Percentiles rank a stretch among this genome's conserved stretches.
phyloP scores from a whole-genome alignment of 164 flowering plant species.

The Piper longum region DNA sequence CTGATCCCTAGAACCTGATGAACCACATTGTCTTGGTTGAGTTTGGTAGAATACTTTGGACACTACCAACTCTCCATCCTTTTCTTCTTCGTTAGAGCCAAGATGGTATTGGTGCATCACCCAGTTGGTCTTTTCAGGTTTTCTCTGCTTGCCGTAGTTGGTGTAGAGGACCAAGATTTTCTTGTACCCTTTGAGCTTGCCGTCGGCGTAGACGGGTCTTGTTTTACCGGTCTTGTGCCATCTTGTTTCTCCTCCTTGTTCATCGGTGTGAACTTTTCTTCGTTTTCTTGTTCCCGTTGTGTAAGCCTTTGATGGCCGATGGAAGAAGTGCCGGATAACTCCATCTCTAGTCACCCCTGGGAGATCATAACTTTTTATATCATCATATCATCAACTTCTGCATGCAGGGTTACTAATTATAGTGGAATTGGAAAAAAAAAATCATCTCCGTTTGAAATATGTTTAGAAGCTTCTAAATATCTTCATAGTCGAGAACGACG shows the following conservation, averaged over 20 bases:
- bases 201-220: constrained; percentile 39
- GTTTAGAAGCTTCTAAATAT: too few species aligned
- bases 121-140: constrained; percentile 94
- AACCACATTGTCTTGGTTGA: constrained; percentile 76
- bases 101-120: constrained; percentile 96
- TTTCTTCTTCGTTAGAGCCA: constrained; percentile 79
- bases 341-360: constrained; percentile 83
- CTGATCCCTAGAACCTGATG: constrained; percentile 15
- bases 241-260: constrained; percentile 75
- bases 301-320: constrained; percentile 91
- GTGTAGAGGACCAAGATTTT: constrained; percentile 89
- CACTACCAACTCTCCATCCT: constrained; percentile 79
- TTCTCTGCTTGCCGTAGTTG: constrained; percentile 75
- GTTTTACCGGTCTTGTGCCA: constrained; percentile 99
- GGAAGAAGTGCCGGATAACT: constrained; percentile 81
- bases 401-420: too few species aligned
- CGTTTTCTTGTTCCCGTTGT: constrained; percentile 88
- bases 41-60: constrained; percentile 94
- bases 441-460: too few species aligned
- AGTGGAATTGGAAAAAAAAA: too few species aligned
- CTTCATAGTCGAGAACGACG: too few species aligned
- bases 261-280: constrained; percentile 69
- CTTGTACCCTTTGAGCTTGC: constrained; percentile 60
- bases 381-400: too few species aligned
- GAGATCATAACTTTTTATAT: background rate